Conservation (phyloP, 306 rosid genomes). For the Castanea crenata region DNA sequence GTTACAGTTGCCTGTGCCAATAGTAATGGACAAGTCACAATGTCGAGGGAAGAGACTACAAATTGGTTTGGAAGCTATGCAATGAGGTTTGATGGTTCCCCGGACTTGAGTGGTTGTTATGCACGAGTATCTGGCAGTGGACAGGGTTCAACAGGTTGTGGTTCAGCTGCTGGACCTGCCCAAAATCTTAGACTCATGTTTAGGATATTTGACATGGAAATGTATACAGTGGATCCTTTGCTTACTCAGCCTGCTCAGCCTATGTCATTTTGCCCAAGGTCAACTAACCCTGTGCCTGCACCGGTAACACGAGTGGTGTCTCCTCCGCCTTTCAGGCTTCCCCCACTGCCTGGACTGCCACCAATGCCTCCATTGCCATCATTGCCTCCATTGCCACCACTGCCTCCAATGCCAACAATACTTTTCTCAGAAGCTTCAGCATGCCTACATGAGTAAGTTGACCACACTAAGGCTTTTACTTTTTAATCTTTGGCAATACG, state of each 20-base stretch:
- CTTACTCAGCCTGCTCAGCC: constrained; percentile 81
- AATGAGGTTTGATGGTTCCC: constrained; percentile 69
- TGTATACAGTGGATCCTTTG: constrained; percentile 70
- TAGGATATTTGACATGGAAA: constrained; percentile 67
- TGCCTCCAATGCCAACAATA: constrained; percentile 24
- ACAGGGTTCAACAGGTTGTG: constrained; percentile 51
- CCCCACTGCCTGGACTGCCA: constrained; percentile 39
- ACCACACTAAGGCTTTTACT: background rate
- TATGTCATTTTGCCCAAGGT: constrained; percentile 63
- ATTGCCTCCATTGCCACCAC: constrained; percentile 25
- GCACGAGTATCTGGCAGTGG: constrained; percentile 53
- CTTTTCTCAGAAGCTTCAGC: constrained; percentile 65
- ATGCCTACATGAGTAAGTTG: constrained; percentile 68
- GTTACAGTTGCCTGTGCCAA: constrained; percentile 65
- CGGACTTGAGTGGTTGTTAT: constrained; percentile 62
- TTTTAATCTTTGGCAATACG: background rate
- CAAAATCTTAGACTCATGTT: constrained; percentile 68
- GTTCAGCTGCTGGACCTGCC: constrained; percentile 57
- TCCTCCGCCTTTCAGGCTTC: constrained; percentile 44
- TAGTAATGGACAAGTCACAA: constrained; percentile 51
- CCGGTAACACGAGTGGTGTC: constrained; percentile 33
- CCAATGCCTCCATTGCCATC: constrained; percentile 26
- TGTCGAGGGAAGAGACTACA: constrained; percentile 81
- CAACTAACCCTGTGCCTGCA: constrained; percentile 46
- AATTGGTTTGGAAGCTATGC: constrained; percentile 72